Conservation (phyloP, 1,284 basidiomycete genomes). For the Ceratobasidium theobromae region DNA sequence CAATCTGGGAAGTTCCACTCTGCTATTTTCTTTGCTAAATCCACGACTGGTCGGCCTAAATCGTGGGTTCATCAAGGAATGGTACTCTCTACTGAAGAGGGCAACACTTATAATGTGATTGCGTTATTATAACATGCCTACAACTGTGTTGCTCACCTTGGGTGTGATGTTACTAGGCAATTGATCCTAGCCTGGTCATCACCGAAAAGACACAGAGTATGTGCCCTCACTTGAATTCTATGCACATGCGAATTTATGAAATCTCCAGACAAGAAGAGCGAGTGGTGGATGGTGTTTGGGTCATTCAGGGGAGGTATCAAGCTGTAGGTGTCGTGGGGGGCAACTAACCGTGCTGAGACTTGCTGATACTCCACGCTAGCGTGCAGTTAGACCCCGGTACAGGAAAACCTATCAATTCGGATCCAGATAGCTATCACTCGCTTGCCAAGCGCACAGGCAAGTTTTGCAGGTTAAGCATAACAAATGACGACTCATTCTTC, state of each 20-base stretch:
- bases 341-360: no score
- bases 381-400: constrained; percentile 43
- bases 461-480: neutral
- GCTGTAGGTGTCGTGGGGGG: constrained; percentile 44
- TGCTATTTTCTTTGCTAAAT: constrained; percentile 40
- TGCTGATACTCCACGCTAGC: neutral
- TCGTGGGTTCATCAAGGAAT: constrained; percentile 53
- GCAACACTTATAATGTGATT: constrained; percentile 53
- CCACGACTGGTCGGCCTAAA: constrained; percentile 40
- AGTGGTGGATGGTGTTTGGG: constrained; percentile 37
- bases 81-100: constrained; percentile 49
- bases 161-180: constrained; percentile 46
- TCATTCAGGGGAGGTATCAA: constrained; percentile 36
- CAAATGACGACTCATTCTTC: neutral
- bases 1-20: constrained; percentile 38
- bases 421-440: constrained; percentile 47
- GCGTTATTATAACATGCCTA: neutral
- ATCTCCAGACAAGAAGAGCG: constrained; percentile 14
- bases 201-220: no score
- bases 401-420: constrained; percentile 47
- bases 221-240: neutral
- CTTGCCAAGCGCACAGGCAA: constrained; percentile 49
- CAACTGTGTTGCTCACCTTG: neutral
- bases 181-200: constrained; percentile 48
- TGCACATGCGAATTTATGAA: neutral